Conservation (phyloP, 495 filamentous ascomycete genomes). For the Tuber indicum region DNA sequence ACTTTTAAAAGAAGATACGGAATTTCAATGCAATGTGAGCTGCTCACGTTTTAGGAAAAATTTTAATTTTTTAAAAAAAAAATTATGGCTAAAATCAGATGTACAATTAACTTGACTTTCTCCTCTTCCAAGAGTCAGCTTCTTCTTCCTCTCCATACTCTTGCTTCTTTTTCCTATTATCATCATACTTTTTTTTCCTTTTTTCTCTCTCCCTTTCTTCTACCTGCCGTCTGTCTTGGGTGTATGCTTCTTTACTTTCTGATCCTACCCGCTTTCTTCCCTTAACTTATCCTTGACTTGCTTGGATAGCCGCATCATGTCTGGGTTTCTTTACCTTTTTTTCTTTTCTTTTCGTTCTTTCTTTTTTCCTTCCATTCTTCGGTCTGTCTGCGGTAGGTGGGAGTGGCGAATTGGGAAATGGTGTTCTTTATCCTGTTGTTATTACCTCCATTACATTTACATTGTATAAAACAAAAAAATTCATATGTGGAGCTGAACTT, state of each 20-base stretch:
- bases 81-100: conserved; percentile 6
- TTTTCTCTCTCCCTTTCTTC: conserved; percentile 8
- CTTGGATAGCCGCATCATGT: neutral
- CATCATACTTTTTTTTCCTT: neutral
- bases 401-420: conserved; percentile 40
- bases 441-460: neutral
- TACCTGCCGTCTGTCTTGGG: neutral
- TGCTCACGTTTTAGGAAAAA: neutral
- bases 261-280: neutral
- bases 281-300: neutral
- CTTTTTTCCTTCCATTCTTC: conserved; percentile 14
- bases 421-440: conserved; percentile 17
- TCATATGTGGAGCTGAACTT: neutral
- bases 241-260: neutral
- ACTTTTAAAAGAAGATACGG: neutral
- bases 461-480: conserved; percentile 7
- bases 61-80: neutral
- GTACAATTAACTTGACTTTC: conserved; percentile 31
- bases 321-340: conserved; percentile 7
- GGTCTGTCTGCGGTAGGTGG: conserved; percentile 35
- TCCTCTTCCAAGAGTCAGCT: neutral
- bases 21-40: neutral
- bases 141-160: neutral
- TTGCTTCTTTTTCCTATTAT: conserved; percentile 4
- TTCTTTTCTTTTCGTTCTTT: conserved; percentile 16